A percentile compares a stretch with the other conserved stretches of the same genome.
Conservation (phyloP, 2,329 filamentous ascomycete genomes). For the Colletotrichum sp. region DNA sequence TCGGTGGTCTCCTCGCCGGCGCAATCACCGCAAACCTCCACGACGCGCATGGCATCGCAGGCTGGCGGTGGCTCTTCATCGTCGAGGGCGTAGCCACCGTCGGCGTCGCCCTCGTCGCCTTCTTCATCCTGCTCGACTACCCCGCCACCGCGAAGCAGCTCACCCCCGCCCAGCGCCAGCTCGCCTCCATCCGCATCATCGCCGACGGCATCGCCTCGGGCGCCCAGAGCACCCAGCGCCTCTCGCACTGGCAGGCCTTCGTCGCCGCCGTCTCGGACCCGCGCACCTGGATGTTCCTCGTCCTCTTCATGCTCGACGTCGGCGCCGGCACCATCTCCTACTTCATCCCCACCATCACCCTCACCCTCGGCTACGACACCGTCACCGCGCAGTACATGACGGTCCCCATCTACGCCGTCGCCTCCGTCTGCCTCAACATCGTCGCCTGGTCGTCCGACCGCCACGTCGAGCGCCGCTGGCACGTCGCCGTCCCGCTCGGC, state of each 20-base stretch:
- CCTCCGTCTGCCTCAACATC: slow-evolving; percentile 23
- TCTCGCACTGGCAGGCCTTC: slow-evolving; percentile 29
- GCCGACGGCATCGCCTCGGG: slow-evolving; percentile 42
- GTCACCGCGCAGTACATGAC: slow-evolving; percentile 52
- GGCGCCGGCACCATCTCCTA: slow-evolving; percentile 55
- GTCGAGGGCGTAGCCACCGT: slow-evolving; percentile 69
- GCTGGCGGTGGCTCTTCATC: slow-evolving; percentile 60
- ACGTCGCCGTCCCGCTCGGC: slow-evolving; percentile 21
- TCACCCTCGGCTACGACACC: slow-evolving; percentile 49
- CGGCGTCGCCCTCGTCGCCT: slow-evolving; percentile 63
- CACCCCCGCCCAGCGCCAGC: slow-evolving; percentile 61
- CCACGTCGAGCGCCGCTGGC: slow-evolving; percentile 24
- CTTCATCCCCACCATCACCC: slow-evolving; percentile 57
- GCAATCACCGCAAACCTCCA: slow-evolving; percentile 49
- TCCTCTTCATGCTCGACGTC: slow-evolving; percentile 51
- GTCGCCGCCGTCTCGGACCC: slow-evolving; percentile 44
- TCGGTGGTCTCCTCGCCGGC: slow-evolving; percentile 54
- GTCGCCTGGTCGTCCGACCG: slow-evolving; percentile 26
- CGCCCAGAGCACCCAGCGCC: slow-evolving; percentile 25
- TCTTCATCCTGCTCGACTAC: slow-evolving; percentile 74
- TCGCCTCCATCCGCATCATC: slow-evolving; percentile 54
- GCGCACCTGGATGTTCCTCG: slow-evolving; percentile 50
- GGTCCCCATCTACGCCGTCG: slow-evolving; percentile 32
- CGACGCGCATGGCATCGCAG: slow-evolving; percentile 47
- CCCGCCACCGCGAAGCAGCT: slow-evolving; percentile 67